Conservation (phyloP, 1,139 yeast species). For the Lodderomyces elongisporus region DNA sequence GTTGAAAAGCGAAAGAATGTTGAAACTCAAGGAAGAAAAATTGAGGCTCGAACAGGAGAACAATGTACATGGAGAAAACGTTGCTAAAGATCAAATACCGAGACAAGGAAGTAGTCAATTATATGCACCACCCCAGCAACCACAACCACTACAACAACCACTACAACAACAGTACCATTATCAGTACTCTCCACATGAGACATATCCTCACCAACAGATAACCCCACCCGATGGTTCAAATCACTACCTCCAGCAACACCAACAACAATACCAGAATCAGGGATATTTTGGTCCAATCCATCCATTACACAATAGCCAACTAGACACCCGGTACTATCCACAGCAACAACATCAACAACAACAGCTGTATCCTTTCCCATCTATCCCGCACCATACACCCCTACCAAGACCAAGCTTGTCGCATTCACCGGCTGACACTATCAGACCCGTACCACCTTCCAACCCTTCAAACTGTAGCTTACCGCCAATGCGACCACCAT, state of each 20-base stretch:
- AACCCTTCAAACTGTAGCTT: neutral
- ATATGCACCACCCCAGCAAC: constrained; percentile 3
- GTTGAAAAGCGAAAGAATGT: constrained; percentile 24
- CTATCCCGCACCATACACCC: no score
- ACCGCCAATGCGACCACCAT: neutral
- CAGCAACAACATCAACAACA: constrained; percentile 1
- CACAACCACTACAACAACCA: constrained; percentile 4
- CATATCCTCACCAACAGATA: constrained; percentile 2
- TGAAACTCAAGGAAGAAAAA: constrained; percentile 11
- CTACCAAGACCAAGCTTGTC: no score
- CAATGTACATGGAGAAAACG: constrained; percentile 1
- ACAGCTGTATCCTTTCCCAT: no score
- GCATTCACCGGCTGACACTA: no score
- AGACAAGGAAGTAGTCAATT: constrained; percentile 2
- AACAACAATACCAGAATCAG: constrained; percentile 6
- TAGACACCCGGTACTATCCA: constrained; percentile 4
- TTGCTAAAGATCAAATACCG: neutral
- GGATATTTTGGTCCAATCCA: no score
- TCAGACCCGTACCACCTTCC: no score
- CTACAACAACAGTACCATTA: constrained; percentile 5
- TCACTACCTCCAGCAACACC: constrained; percentile 4
- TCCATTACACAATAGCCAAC: constrained; percentile 4
- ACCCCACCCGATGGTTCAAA: constrained; percentile 3
- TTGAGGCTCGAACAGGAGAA: constrained; percentile 2
- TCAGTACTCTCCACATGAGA: neutral